Evolutionary conservation across 129 eudicot species (phyloP).

Genomic region (Arctium lappa): DNA sequence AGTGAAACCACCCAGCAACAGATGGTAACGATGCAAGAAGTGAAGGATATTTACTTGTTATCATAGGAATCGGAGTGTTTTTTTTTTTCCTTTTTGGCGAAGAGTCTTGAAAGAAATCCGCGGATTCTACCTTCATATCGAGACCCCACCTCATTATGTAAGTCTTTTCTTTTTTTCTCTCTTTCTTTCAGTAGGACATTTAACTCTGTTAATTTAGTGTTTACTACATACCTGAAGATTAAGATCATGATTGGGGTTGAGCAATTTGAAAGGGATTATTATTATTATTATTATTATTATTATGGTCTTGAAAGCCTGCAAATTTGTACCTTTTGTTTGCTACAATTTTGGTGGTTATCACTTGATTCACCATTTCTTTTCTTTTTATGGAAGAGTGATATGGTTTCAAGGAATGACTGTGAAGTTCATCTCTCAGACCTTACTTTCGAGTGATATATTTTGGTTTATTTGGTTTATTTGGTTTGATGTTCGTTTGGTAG

Average conservation of each 20-base stretch:
- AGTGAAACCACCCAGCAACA: conserved; percentile 87
- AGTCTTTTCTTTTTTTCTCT: not conserved
- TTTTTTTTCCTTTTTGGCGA: not conserved
- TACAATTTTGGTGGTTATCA: conserved; percentile 1
- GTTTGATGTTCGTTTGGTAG: not conserved
- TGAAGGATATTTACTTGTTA: not conserved
- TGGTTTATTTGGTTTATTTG: not conserved
- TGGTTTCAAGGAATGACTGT: too few species aligned
- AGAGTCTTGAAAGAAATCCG: conserved; percentile 10
- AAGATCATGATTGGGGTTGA: conserved; percentile 2
- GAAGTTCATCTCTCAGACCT: too few species aligned
- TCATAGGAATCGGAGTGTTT: conserved; percentile 13
- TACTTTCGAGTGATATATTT: not conserved
- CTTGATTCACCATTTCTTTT: not conserved
- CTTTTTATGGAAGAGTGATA: too few species aligned
- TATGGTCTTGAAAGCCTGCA: not conserved
- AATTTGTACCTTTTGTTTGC: not conserved
- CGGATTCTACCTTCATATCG: conserved; percentile 12
- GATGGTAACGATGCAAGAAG: conserved; percentile 52
- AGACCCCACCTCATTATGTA: not conserved
- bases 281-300: not conserved
- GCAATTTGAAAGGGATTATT: not conserved
- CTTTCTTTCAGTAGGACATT: not conserved
- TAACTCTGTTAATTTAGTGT: conserved; percentile 13
- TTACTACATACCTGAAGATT: conserved; percentile 3